A percentile compares a stretch with the other conserved stretches of the same genome.
phyloP scores from a whole-genome alignment of 2,329 filamentous ascomycete species.

The Alternaria sp. region DNA sequence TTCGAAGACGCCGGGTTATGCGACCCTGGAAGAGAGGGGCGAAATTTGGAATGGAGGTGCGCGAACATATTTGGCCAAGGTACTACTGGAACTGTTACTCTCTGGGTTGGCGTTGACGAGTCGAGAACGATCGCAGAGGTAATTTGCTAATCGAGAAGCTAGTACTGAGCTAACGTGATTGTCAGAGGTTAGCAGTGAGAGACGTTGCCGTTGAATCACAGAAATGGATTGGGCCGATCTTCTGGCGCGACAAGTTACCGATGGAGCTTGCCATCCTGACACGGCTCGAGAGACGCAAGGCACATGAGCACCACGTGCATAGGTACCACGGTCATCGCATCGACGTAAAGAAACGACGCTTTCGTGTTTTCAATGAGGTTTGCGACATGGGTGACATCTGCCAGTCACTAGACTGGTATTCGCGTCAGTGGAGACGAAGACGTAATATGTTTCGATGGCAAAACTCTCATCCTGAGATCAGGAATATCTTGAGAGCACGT shows the following conservation, averaged over 20 bases:
- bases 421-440: background rate
- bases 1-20: background rate
- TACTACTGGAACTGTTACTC: background rate
- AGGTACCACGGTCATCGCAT: slow-evolving; percentile 14
- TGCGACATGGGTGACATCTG: slow-evolving; percentile 2
- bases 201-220: background rate
- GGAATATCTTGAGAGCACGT: background rate
- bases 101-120: background rate
- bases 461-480: background rate
- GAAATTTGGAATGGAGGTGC: background rate
- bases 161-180: background rate
- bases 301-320: slow-evolving; percentile 10
- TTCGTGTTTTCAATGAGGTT: slow-evolving; percentile 15
- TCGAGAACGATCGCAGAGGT: background rate
- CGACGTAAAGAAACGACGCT: background rate
- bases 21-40: background rate
- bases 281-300: slow-evolving; percentile 5
- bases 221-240: slow-evolving; percentile 5
- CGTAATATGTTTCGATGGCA: slow-evolving; percentile 1
- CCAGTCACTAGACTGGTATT: slow-evolving; percentile 2
- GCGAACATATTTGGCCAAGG: background rate
- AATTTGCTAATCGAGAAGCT: too few relatives aligned
- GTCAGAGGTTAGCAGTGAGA: background rate
- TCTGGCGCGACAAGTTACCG: slow-evolving; percentile 19
- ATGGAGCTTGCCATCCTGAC: slow-evolving; percentile 15